Percentiles rank a stretch among this genome's conserved stretches.
These are phyloP conservation scores for Macrophomina tecta DNA, from an alignment of 2,329 filamentous ascomycete genomes.

Conservation along the genomic window DNA sequence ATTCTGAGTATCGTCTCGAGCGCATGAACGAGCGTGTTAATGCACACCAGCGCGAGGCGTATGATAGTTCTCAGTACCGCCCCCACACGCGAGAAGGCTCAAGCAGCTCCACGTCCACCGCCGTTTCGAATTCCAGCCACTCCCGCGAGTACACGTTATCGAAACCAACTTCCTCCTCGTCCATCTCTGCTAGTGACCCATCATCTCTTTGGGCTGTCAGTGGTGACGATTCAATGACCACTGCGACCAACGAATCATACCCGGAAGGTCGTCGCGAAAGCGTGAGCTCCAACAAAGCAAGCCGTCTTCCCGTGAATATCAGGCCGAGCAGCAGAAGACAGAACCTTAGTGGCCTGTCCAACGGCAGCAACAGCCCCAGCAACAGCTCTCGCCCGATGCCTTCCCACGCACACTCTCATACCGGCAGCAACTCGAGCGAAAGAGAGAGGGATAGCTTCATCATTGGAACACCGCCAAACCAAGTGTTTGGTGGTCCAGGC, in stretches of 20 bases:
- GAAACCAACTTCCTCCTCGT: constrained; percentile 13
- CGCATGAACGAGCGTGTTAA: constrained; percentile 1
- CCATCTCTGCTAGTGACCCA: not conserved
- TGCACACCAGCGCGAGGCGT: constrained; percentile 6
- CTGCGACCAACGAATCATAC: constrained; percentile 15
- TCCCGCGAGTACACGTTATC: constrained; percentile 16
- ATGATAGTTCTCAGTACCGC: constrained; percentile 14
- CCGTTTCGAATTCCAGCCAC: constrained; percentile 17
- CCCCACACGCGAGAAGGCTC: constrained; percentile 24
- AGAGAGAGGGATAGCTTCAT: constrained; percentile 6
- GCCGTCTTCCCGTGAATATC: constrained; percentile 23
- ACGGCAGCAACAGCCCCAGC: constrained; percentile 14
- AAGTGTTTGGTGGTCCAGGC: constrained; percentile 9
- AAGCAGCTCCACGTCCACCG: constrained; percentile 14
- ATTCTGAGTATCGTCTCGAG: constrained; percentile 12
- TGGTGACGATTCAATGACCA: constrained; percentile 15
- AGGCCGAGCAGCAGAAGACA: constrained; percentile 18
- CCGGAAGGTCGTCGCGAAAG: constrained; percentile 18
- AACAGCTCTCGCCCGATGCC: constrained; percentile 5
- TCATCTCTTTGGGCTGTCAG: constrained; percentile 17
- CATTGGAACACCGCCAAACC: constrained; percentile 23
- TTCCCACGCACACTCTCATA: not conserved
- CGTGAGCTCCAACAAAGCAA: constrained; percentile 11
- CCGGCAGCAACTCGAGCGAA: constrained; percentile 2
- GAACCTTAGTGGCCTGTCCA: constrained; percentile 4